Evolutionary conservation across 352 stramenopile genomes (phyloP).

Genomic region (Pythium phragmiticola): DNA sequence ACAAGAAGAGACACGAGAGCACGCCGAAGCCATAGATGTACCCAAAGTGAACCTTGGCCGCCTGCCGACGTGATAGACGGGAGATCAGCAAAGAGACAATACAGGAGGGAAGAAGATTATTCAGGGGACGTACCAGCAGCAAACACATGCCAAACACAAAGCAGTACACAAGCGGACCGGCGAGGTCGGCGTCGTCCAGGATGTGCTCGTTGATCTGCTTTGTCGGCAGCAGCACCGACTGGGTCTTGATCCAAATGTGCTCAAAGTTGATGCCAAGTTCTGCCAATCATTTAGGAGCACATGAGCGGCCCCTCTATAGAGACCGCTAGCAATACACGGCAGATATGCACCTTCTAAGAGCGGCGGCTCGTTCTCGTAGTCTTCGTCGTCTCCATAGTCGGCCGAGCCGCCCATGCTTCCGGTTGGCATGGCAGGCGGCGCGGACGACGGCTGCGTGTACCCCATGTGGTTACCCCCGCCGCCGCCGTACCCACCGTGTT

Average conservation of each 20-base stretch:
- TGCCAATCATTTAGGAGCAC: constrained; percentile 13
- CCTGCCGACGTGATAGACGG: constrained; percentile 25
- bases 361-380: constrained; percentile 96
- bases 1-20: constrained; percentile 96
- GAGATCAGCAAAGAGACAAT: background rate
- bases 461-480: constrained; percentile 27
- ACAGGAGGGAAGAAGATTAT: background rate
- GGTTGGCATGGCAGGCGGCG: constrained; percentile 18
- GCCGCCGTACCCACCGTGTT: constrained; percentile 8
- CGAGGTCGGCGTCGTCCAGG: constrained; percentile 92
- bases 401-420: constrained; percentile 17
- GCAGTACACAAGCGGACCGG: constrained; percentile 94
- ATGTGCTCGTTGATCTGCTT: constrained; percentile 89
- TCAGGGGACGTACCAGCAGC: constrained; percentile 65
- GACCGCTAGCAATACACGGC: background rate
- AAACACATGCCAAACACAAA: constrained; percentile 94
- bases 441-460: constrained; percentile 28
- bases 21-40: constrained; percentile 99
- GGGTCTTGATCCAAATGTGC: constrained; percentile 97
- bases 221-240: constrained; percentile 93
- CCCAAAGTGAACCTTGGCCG: constrained; percentile 95
- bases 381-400: constrained; percentile 50
- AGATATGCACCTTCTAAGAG: constrained; percentile 87
- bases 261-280: constrained; percentile 98
- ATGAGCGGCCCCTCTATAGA: background rate